These are phyloP conservation scores for Rhodosporidiobolus odoratus DNA, from an alignment of 768 basidiomycete species.

Conservation along the genomic window DNA sequence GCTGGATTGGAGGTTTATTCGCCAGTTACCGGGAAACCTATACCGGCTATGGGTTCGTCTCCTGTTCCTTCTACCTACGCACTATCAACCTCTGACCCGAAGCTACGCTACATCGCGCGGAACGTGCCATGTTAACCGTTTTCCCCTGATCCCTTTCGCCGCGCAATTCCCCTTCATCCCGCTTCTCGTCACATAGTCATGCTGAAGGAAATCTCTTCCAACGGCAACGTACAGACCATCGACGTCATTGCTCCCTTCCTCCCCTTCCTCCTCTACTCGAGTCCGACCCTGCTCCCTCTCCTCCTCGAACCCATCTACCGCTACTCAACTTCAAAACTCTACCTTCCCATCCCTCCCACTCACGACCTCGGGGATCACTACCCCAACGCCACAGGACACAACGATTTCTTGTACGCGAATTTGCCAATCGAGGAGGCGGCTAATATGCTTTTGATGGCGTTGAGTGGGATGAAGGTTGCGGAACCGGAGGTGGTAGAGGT, in stretches of 20 bases:
- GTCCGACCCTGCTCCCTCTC: constrained; percentile 29
- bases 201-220: constrained; percentile 36
- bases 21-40: constrained; percentile 15
- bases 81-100: too few species aligned
- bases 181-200: constrained; percentile 10
- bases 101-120: too few species aligned
- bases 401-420: constrained; percentile 20
- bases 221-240: constrained; percentile 34
- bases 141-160: too few species aligned
- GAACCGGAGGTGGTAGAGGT: background rate
- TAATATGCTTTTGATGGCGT: constrained; percentile 27
- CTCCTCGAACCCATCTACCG: constrained; percentile 30
- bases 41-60: constrained; percentile 14
- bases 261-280: constrained; percentile 34
- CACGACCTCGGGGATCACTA: constrained; percentile 38
- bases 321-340: constrained; percentile 27
- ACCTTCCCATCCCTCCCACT: constrained; percentile 16
- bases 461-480: constrained; percentile 17
- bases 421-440: constrained; percentile 36
- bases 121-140: too few species aligned
- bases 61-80: background rate
- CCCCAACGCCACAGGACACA: constrained; percentile 27
- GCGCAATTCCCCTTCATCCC: too few species aligned
- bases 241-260: constrained; percentile 31
- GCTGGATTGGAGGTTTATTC: constrained; percentile 4